Base-by-base conservation (phyloP, 768 basidiomycete species). In the Leucocoprinus birnbaumii region DNA sequence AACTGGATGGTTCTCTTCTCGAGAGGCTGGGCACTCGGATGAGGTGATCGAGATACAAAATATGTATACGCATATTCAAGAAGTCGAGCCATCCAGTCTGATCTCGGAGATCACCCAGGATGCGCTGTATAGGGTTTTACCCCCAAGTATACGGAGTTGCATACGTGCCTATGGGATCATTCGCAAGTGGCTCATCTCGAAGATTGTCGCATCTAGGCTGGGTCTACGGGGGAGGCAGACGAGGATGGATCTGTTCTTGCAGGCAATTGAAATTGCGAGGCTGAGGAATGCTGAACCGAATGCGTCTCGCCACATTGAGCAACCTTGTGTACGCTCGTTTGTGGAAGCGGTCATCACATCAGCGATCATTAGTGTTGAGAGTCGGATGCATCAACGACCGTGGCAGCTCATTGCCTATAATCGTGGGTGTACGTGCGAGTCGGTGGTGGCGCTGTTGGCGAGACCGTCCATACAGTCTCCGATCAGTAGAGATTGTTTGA, bases 41-140 rank as follows among this genome's bases (percentile, higher is more conserved):
- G 91, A 94, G 45, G 73, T 77, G 2, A 74, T 85, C n/a, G 88
- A 91, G 58, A 85, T 93, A 44, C 89, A 93, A 65, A 86, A 80
- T 21, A 85, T 94, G 59, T 86, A 89, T 66, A 79, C 84, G 2
- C 83, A 89, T 61, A 68, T 94, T 31, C 78, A 81, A 59, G 85
- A 90, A 40, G 78, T 91, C 38, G 83, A 87, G 61, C 85, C 87
- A 1, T 89, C 91, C 0, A 71, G 80, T 11, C 69, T 90, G 65
- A 83, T 91, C 43, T 82, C 86, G 5, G 89, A 89, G 61, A 74
- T 85, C 38, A 73, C 75, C 26, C 85, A 87, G 58, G 90, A 91
- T 42, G 77, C 77, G 1, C 65, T 91, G 4, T 89, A 91, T 60
- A 84, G 87, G 16, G 70, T 89, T 31, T 76, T 92, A 10, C 90